These are phyloP conservation scores for Colletotrichum neosansevieriae DNA, from an alignment of 2,329 filamentous ascomycete species.

Conservation along the genomic window DNA sequence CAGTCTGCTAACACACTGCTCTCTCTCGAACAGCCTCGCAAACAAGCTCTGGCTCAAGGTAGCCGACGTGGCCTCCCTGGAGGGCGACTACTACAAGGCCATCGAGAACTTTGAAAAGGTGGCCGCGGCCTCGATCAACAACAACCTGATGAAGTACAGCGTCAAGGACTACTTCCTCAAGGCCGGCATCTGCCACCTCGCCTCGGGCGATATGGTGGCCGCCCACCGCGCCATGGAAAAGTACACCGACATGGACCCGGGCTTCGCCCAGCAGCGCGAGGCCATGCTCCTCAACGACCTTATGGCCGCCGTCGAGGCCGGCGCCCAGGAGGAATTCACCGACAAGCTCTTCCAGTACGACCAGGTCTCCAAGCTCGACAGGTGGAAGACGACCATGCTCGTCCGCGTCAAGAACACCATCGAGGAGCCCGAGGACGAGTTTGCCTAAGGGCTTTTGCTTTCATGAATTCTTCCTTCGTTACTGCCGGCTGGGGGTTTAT, in stretches of 20 bases:
- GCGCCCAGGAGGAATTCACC: constrained; percentile 84
- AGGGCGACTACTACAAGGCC: constrained; percentile 86
- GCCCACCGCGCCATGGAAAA: constrained; percentile 83
- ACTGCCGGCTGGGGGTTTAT: not conserved
- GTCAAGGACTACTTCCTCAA: constrained; percentile 98
- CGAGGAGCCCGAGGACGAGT: constrained; percentile 65
- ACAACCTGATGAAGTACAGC: constrained; percentile 92
- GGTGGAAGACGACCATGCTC: constrained; percentile 94
- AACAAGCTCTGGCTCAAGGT: constrained; percentile 96
- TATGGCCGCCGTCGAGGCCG: constrained; percentile 78
- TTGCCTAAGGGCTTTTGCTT: constrained; percentile 48
- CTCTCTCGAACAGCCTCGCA: constrained; percentile 70
- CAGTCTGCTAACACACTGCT: too few relatives aligned
- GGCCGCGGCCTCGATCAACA: constrained; percentile 80
- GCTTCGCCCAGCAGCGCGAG: constrained; percentile 83
- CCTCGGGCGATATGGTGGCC: constrained; percentile 79
- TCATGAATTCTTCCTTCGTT: too few relatives aligned
- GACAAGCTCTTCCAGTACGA: constrained; percentile 92
- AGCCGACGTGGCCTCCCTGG: constrained; percentile 85
- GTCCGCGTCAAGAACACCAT: constrained; percentile 87
- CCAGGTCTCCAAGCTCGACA: constrained; percentile 92
- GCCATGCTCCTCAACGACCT: constrained; percentile 85
- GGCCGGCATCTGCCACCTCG: constrained; percentile 90
- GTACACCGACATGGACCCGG: constrained; percentile 83
- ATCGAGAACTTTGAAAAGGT: constrained; percentile 88